Evolutionary conservation across 306 rosid genomes (phyloP), one percentile per base, ranked within the genome.

Genomic region (Sindora glabra): DNA sequence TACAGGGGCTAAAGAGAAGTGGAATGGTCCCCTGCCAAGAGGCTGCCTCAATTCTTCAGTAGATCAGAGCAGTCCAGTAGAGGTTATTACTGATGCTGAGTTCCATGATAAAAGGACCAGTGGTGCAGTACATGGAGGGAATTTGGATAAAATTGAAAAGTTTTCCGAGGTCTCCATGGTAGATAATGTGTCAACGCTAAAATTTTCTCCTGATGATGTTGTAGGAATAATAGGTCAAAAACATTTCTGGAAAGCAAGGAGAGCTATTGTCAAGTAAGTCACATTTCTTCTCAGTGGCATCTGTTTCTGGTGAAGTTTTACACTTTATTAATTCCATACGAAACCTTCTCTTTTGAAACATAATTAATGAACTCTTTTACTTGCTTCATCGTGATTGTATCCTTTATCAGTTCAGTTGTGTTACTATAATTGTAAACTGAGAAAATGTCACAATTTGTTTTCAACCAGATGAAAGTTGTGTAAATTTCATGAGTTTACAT

Each of bases 171-270:
- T 69, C 49, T 84, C 95, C 42, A 59, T 64, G 76, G 74, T 86
- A 46, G 94, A 84, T 74, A 65, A 81, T 62, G 26, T 82, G 58
- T 74, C 90, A 27, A 61, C 78, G 50, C 4, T 60, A 26, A 75
- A 74, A 48, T 10, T 94, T 48, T 78, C 86, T 75, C 97, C 99
- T 2, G 99, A 94, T 86, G 91, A 89, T 64, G 86, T 86, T 49
- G 97, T 82, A 6, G 94, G 75, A 64, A 53, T 89, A 50, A 82
- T 94, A 66, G 99, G 99, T 62, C 97, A 80, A 74, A 84, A 86
- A 65, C 95, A 79, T 73, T 94, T 94, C 74, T 89, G 94, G 99
- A 94, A 84, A 80, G 99, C 99, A 8, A 86, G 99, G 79, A 89
- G 72, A 72, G 97, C 77, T 45, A 94, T 94, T 58, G 77, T 68